Evolutionary conservation across 495 filamentous ascomycete species (phyloP), one percentile per base, ranked within the genome.

Genomic region (Xylaria intraflava): DNA sequence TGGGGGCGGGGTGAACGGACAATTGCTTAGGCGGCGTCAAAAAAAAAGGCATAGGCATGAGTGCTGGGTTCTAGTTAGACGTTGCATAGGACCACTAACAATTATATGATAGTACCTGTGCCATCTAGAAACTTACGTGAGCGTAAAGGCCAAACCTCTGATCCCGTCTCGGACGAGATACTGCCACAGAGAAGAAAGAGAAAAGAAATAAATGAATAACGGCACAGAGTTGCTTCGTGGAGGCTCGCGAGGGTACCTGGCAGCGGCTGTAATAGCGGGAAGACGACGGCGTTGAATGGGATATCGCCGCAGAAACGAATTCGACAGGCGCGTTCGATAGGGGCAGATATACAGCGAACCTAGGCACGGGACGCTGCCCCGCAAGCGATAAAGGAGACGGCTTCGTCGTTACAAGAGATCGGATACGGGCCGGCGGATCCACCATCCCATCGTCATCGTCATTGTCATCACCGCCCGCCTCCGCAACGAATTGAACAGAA

Each of bases 401-500:
- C n/a, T 54, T 40, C 38, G 52, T 49, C 44, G 44, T 55, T 49
- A 49, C 41, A 49, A 49, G 45, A 48, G 45, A 55, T 55, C 52
- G 51, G 49, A 42, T 48, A 55, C 30, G 27, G 45, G 44, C 35
- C 23, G 52, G 41, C 7, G 41, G 44, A 48, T 55, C 44, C 50
- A 47, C 52, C 35, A 46, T 42, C 52, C 52, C 35, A 48, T 55
- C 35, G 10, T 45, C 36, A 55, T 30, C 52, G 49, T 38, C 52
- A 36, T 17, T 46, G 17, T 3, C 23, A 26, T 16, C n/a, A 38
- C 35, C n/a, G n/a, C 3, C 44, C 52, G 26, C 45, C 24, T 27
- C 52, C 44, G 27, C 52, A 55, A 49, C 35, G 14, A 36, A 47
- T 33, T 40, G 11, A 40, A 46, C 23, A 40, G 51, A 53, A 46